Base-by-base conservation (phyloP, 345 rosid species). In the Eucalyptus urophylla region DNA sequence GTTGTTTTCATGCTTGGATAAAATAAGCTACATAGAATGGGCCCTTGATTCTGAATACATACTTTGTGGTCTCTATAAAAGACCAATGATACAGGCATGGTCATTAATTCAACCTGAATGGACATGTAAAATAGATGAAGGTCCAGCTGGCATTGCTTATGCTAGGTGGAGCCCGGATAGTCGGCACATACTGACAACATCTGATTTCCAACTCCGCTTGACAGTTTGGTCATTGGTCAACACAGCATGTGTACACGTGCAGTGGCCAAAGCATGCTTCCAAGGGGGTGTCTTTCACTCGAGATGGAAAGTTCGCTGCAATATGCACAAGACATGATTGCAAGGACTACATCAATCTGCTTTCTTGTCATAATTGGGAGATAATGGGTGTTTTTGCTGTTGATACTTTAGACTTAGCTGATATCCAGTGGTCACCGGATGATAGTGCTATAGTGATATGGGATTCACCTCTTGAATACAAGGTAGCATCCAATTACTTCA, bases 161-260 rank as follows among this genome's bases (percentile, higher is more conserved):
- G 99, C 99, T 58, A 93, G 99, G 92, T 97, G 99, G 99, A 98
- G 99, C 88, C 99, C 99, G 0, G 99, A 97, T 80, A 96, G 99
- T 89, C 98, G 99, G 54, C 99, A 98, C 91, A 96, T 98, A 89
- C 97, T 97, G 85, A 96, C 99, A 1, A 95, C 98, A 7, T 97
- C 99, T 0, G 99, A 96, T 86, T 98, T 97, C 92, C 99, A 97
- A 90, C 92, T 97, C 89, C 92, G 98, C 44, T 90, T 98, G 89
- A 98, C 99, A 1, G 99, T 97, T 86, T 96, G 99, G 99, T 97
- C 99, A 1, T 92, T 97, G 67, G 81, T 98, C 92, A 98, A 97
- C 94, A 97, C 98, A 8, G 99, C 99, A 3, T 98, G 99, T 90
- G 95, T 97, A 92, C 99, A 98, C 87, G 97, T 98, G 86, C 99